Base-by-base conservation (phyloP, 2,329 filamentous ascomycete genomes). In the Ascomycota sp. region DNA sequence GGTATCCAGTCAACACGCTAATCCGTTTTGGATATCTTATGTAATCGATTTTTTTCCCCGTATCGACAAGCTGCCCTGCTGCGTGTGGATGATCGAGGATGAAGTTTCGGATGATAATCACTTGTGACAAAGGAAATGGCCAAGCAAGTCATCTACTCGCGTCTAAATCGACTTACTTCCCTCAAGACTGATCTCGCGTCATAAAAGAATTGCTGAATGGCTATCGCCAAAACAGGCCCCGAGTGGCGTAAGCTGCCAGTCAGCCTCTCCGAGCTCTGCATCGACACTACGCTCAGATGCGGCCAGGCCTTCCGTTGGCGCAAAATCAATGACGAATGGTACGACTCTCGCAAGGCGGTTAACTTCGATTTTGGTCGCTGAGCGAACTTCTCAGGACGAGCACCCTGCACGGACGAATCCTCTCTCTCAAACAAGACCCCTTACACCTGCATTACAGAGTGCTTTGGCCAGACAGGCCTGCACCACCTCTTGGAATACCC, bases 231-330 rank as follows among this genome's bases (percentile, higher is more conserved):
- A 33, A 64, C 62, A 25, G 60, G 71, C n/a, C 64, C 74, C 11
- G 77, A 81, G 50, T 98, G 89, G 89, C 72, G 72, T 41, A 91
- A 80, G 58, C 58, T 98, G 43, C 83, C 89, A 21, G 60, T 93
- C 29, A 78, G 65, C 39, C 58, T 92, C 27, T 69, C 74, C 4
- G 89, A 98, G 50, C 68, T 98, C 4, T 93, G 82, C 51, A 83
- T 98, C 42, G 82, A 92, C 46, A 98, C 86, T 0, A 92, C 83
- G 0, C 61, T 98, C 27, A 75, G 86, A 40, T 98, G 89, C 51
- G 89, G 89, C 4, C 89, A 98, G 53, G 92, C 86, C 1, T 98
- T 98, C 46, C 75, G 86, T 59, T 98, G 89, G 89, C 76, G 76
- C 39, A 83, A 84, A 49, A 70, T 81, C 33, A 67, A 72, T 30